These are phyloP conservation scores for Tirmania nivea DNA, from an alignment of 495 filamentous ascomycete species.

Conservation along the genomic window DNA sequence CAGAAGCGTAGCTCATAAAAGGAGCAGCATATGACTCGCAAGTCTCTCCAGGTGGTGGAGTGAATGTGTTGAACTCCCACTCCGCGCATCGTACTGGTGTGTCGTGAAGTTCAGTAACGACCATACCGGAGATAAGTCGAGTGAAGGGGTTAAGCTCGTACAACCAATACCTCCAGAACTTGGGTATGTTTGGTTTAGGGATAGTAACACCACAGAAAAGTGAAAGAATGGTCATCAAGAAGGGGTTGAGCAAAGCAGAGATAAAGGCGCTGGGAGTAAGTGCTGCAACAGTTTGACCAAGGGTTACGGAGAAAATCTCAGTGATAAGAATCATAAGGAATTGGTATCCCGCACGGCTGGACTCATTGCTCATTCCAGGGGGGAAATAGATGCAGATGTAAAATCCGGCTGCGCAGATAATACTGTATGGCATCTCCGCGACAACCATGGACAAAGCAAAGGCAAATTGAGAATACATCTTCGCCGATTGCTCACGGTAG, in stretches of 20 bases:
- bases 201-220: constrained; percentile 73
- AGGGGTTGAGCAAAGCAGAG: constrained; percentile 50
- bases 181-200: constrained; percentile 49
- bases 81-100: constrained; percentile 35
- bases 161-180: constrained; percentile 60
- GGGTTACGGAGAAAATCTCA: constrained; percentile 52
- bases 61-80: constrained; percentile 40
- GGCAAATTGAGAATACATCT: constrained; percentile 54
- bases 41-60: constrained; percentile 32
- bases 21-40: constrained; percentile 49
- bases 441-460: constrained; percentile 49
- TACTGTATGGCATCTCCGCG: constrained; percentile 54
- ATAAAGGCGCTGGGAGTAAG: constrained; percentile 51
- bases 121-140: constrained; percentile 56
- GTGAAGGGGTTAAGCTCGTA: constrained; percentile 73
- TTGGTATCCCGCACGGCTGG: constrained; percentile 50
- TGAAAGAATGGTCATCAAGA: constrained; percentile 56
- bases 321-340: constrained; percentile 63
- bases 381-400: constrained; percentile 60
- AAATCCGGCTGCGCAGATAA: constrained; percentile 52
- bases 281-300: constrained; percentile 46
- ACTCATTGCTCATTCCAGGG: constrained; percentile 33
- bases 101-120: constrained; percentile 49
- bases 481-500: constrained; percentile 56
- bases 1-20: constrained; percentile 39